Evolutionary conservation across 768 basidiomycete genomes (phyloP).

Genomic region (Tricholomella constricta): DNA sequence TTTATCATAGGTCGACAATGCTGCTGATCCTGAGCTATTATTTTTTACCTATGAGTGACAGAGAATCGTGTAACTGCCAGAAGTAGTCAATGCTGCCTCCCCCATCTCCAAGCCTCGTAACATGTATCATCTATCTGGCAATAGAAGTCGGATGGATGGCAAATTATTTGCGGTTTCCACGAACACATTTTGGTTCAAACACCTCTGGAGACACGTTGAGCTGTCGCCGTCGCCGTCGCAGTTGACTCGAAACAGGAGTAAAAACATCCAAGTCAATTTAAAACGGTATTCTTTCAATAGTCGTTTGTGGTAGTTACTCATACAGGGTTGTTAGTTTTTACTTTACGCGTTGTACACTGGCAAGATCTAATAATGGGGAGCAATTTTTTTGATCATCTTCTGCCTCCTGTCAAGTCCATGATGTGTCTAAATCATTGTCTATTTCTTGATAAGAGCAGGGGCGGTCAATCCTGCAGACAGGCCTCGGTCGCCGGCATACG

Average conservation of each 20-base stretch:
- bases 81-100: no score
- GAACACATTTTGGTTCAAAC: no score
- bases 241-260: no score
- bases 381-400: slow-evolving; percentile 10
- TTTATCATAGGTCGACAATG: no score
- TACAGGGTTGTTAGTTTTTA: slow-evolving; percentile 1
- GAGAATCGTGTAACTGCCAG: no score
- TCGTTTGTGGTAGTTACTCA: not conserved
- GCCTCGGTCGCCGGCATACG: slow-evolving; percentile 78
- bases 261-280: no score
- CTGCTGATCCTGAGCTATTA: no score
- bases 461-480: slow-evolving; percentile 74
- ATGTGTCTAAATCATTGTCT: slow-evolving; percentile 20
- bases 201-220: no score
- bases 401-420: slow-evolving; percentile 11
- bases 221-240: no score
- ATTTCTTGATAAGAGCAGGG: slow-evolving; percentile 75
- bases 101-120: not conserved
- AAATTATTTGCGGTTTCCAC: no score
- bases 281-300: no score
- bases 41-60: no score
- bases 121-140: slow-evolving; percentile 1
- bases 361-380: slow-evolving; percentile 12
- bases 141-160: not conserved
- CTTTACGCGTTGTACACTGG: slow-evolving; percentile 10